Base-by-base conservation (phyloP, 2,329 filamentous ascomycete species). In the Dryadomyces quercus-mongolicae region DNA sequence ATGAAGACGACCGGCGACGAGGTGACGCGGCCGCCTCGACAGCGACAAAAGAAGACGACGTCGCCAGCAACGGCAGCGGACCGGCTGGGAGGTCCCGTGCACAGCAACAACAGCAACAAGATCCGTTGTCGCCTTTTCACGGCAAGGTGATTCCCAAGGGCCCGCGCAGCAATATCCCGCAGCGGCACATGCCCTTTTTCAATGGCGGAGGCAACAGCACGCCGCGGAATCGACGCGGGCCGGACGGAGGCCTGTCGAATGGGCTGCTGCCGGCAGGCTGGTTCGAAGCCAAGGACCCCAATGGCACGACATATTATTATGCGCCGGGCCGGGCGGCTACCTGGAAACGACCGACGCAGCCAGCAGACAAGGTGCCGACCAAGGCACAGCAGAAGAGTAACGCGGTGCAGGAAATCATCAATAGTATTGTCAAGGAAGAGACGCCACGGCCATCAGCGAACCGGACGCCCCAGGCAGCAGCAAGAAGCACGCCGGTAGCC, bases 291-390 rank as follows among this genome's bases (percentile, higher is more conserved):
- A 83, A 79, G 45, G 85, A 89, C 58, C 70, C 75, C 31, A 79
- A 81, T 49, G 88, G 90, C 1, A 81, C 81, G 54, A 80, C 79
- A 16, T 96, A 97, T 68, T 97, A 90, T 67, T 97, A 96, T 68
- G 88, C 84, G 57, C 81, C 83, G 58, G 78, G 76, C 40, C 90
- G 90, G 20, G 75, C 77, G 51, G 90, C 87, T 5, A 92, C 88
- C 36, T 97, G 92, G 91, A 78, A 82, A 58, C 75, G 83, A 55
- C 93, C 92, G 15, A 87, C 81, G 2, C 74, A 77, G 50, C 81
- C 89, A 20, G 82, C 86, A 7, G 73, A 80, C 4, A 88, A 85
- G 63, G 77, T 75, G 9, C 82, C 85, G n/a, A 80, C 83, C 53
- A 84, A 75, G 61, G 75, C 74, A 2, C 68, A 74, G 57, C 74